These are phyloP conservation scores for Protomyces lactucae-debilis DNA, from an alignment of 1,139 yeast genomes.

Conservation along the genomic window DNA sequence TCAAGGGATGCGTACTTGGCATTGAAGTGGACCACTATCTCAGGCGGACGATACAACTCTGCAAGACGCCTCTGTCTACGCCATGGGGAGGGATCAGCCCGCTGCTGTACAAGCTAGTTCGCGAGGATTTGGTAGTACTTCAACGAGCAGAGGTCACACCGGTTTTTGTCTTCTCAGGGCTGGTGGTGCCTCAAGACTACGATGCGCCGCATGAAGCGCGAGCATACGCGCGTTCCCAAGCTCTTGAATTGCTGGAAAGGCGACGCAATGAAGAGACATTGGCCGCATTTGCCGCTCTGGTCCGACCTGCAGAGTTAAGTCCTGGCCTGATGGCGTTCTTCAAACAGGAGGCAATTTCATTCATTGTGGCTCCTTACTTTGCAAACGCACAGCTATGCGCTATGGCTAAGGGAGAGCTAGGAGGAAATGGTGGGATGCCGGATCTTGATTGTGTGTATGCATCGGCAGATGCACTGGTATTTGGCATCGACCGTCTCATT, in stretches of 20 bases:
- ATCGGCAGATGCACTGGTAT: constrained; percentile 59
- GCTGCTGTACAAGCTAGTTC: constrained; percentile 54
- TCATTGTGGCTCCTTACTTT: constrained; percentile 74
- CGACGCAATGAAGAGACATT: constrained; percentile 41
- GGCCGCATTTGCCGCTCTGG: constrained; percentile 24
- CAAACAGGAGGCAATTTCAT: constrained; percentile 55
- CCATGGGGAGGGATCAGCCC: constrained; percentile 83
- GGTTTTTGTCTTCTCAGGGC: constrained; percentile 66
- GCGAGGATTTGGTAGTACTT: constrained; percentile 60
- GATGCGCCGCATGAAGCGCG: constrained; percentile 18
- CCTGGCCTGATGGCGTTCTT: constrained; percentile 36
- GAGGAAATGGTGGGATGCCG: constrained; percentile 60
- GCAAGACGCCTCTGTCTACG: constrained; percentile 65
- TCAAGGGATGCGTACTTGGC: constrained; percentile 46
- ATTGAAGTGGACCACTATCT: constrained; percentile 76
- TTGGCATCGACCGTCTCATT: constrained; percentile 56
- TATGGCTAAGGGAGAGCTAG: constrained; percentile 55
- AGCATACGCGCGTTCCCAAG: constrained; percentile 36
- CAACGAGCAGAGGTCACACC: constrained; percentile 64
- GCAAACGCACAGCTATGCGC: constrained; percentile 80
- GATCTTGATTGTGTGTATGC: constrained; percentile 64
- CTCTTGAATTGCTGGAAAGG: constrained; percentile 41
- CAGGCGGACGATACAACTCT: constrained; percentile 55
- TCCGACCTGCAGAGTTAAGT: neutral
- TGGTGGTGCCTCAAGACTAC: constrained; percentile 35